A percentile compares a stretch with the other conserved stretches of the same genome.
Conservation (phyloP, 805 yeast genomes). For the Metschnikowia henanensis region DNA sequence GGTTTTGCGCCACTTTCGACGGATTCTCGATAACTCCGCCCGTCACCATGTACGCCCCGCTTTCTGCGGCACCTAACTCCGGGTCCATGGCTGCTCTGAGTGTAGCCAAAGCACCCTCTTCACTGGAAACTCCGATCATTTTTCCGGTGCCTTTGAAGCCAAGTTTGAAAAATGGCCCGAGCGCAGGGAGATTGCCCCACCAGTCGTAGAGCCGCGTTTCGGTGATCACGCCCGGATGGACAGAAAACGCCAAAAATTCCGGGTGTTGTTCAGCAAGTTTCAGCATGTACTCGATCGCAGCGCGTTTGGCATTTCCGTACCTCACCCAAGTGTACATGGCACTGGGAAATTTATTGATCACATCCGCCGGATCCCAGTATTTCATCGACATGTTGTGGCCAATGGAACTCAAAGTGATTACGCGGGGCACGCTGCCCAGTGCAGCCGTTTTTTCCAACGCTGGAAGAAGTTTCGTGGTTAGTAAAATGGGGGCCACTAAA, state of each 20-base stretch:
- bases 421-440: constrained; percentile 25
- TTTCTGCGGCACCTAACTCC: constrained; percentile 21
- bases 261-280: constrained; percentile 29
- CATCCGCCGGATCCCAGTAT: constrained; percentile 26
- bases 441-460: constrained; percentile 22
- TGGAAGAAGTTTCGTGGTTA: constrained; percentile 32
- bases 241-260: constrained; percentile 30
- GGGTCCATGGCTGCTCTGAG: constrained; percentile 36
- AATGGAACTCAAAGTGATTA: constrained; percentile 32
- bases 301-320: constrained; percentile 37
- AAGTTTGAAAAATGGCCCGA: constrained; percentile 23
- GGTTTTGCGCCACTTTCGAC: constrained; percentile 24
- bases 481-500: constrained; percentile 33
- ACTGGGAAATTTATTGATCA: constrained; percentile 27
- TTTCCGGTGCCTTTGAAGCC: constrained; percentile 17
- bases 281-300: constrained; percentile 31
- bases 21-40: constrained; percentile 32
- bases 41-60: constrained; percentile 31
- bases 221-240: constrained; percentile 41
- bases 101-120: constrained; percentile 36
- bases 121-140: constrained; percentile 30
- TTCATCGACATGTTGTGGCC: constrained; percentile 30
- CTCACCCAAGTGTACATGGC: constrained; percentile 30
- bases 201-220: constrained; percentile 33
- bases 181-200: constrained; percentile 26